Evolutionary conservation across 495 filamentous ascomycete genomes (phyloP), one percentile per base, ranked within the genome.

Genomic region (Talaromyces stipitatus): DNA sequence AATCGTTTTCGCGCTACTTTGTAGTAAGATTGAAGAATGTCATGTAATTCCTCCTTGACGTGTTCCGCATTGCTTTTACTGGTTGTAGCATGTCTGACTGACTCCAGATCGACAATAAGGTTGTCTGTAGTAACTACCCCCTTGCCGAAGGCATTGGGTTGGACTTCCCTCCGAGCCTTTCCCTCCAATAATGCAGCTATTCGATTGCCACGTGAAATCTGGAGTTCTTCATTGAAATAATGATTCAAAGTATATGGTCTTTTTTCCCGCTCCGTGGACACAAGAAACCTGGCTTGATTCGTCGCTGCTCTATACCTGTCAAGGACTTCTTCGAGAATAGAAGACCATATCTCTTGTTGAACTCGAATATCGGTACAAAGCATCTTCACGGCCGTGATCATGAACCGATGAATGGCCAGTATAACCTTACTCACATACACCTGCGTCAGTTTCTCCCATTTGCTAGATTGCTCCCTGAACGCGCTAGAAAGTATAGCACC

Each of bases 1-100:
- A 87, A 85, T 1, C 78, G 69, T 55, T 79, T 80, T 18, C 61
- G 66, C 0, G 81, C 74, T 0, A 86, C 80, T 43, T 79, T 78
- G 69, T 88, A 87, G 62, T 88, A 88, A 2, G 76, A 68, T 46
- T 76, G 54, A 1, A 87, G 65, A 14, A 79, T 76, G 57, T 87
- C 80, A 47, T 86, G 81, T 6, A 87, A 73, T 0, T 82, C 74
- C 46, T 77, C 67, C 7, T 74, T 60, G 2, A 69, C 69, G n/a
- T 79, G 68, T 0, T 78, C 66, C 0, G 57, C 54, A 55, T 84
- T 87, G 58, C 64, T 72, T 76, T 77, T 58, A 29, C 22, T 38
- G 3, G 56, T 20, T 27, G 29, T 58, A 51, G 10, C 56, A 33
- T 14, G 16, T 33, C 33, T 58, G 46, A 38, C 43, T 7, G 14